phyloP scores from a whole-genome alignment of 352 stramenopile genomes.

The Aphanomyces euteiches region DNA sequence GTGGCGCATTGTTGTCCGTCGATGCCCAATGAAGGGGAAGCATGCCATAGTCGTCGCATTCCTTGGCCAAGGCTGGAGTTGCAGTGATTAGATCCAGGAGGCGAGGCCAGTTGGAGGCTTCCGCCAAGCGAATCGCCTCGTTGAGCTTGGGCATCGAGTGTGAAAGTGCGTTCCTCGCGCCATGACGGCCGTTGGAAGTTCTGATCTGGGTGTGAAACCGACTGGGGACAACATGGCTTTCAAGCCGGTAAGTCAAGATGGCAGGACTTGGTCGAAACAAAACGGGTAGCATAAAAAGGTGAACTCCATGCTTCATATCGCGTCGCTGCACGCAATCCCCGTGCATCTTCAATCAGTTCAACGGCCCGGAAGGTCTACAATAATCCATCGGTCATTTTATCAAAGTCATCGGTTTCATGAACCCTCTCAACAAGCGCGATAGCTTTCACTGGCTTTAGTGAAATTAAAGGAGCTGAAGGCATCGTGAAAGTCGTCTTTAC shows the following conservation, averaged over 20 bases:
- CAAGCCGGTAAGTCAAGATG: background rate
- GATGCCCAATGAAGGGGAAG: constrained; percentile 80
- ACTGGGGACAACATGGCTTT: background rate
- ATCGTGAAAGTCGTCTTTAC: too few species aligned
- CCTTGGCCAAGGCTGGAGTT: constrained; percentile 42
- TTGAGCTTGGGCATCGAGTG: constrained; percentile 31
- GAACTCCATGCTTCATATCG: background rate
- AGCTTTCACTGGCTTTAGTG: too few species aligned
- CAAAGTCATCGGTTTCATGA: too few species aligned
- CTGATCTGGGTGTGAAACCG: too few species aligned
- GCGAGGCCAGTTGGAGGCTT: constrained; percentile 70
- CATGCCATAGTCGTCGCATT: constrained; percentile 73
- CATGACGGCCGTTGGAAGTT: background rate
- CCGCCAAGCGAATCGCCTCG: constrained; percentile 68
- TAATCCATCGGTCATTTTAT: too few species aligned
- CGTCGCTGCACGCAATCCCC: background rate
- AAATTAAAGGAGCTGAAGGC: too few species aligned
- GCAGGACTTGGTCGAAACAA: background rate
- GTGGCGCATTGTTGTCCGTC: constrained; percentile 57
- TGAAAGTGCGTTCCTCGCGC: background rate
- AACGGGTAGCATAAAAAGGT: background rate
- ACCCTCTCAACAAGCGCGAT: too few species aligned
- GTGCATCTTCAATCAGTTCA: too few species aligned
- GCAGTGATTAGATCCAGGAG: constrained; percentile 64
- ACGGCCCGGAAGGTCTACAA: too few species aligned